A percentile compares a stretch with the other conserved stretches of the same genome.
Evolutionary conservation across 2,329 filamentous ascomycete genomes (phyloP).

Genomic region (Colletotrichum paranaense): DNA sequence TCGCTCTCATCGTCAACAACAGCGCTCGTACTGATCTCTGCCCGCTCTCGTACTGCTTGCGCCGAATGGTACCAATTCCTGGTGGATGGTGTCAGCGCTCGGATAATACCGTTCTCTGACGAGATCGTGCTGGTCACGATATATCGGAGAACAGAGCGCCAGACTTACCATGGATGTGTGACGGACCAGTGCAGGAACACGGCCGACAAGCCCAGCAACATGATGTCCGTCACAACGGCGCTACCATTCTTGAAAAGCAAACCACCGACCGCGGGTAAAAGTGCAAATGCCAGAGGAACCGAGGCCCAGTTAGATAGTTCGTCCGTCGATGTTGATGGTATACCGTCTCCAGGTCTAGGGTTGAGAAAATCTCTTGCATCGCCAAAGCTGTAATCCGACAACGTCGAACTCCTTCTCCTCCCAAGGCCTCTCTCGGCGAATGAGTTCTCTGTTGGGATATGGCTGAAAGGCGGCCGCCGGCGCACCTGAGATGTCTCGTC

Average conservation of each 20-base stretch:
- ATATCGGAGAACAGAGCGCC: neutral
- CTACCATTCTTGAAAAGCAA: constrained; percentile 87
- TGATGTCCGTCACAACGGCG: constrained; percentile 84
- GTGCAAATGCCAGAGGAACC: constrained; percentile 83
- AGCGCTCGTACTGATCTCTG: constrained; percentile 55
- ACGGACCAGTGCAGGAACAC: constrained; percentile 95
- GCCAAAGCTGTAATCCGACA: constrained; percentile 80
- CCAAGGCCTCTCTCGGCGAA: constrained; percentile 38
- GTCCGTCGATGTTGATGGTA: constrained; percentile 9
- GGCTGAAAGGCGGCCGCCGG: constrained; percentile 35
- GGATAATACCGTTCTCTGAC: constrained; percentile 13
- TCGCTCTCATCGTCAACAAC: constrained; percentile 60
- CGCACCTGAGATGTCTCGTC: constrained; percentile 47
- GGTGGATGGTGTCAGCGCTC: constrained; percentile 19
- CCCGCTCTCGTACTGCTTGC: constrained; percentile 68
- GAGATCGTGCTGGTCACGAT: neutral
- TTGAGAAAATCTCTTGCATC: constrained; percentile 78
- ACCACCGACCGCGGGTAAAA: constrained; percentile 87
- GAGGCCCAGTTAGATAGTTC: constrained; percentile 76
- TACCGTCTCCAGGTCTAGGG: constrained; percentile 49
- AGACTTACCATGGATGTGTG: constrained; percentile 82
- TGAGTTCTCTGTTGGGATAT: constrained; percentile 42
- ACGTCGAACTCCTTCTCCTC: constrained; percentile 78
- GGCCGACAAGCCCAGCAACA: constrained; percentile 81
- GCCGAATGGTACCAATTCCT: constrained; percentile 82